phyloP scores from a whole-genome alignment of 176 grass and related monocot genomes.

The Avena sativa region DNA sequence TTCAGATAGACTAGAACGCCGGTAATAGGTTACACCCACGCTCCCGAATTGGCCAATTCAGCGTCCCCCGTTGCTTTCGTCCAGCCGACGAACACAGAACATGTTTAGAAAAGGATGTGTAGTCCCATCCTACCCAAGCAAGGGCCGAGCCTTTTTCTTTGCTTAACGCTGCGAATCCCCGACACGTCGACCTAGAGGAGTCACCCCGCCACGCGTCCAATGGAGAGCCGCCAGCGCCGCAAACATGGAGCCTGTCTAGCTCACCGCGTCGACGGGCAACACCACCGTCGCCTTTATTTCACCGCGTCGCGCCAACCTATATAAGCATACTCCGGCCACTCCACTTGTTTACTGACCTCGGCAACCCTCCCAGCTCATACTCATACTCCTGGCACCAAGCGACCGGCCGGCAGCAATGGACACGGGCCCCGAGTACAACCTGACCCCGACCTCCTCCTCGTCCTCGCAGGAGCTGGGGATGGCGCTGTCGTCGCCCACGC shows the following conservation, averaged over 20 bases:
- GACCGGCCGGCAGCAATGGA: constrained; percentile 24
- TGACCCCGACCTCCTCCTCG: not conserved
- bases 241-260: constrained; percentile 33
- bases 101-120: not conserved
- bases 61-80: not conserved
- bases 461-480: not conserved
- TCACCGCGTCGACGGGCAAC: constrained; percentile 1
- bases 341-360: constrained; percentile 4
- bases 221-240: not conserved
- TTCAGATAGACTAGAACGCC: not conserved
- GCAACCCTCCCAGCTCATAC: not conserved
- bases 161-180: not conserved
- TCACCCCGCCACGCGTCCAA: not conserved
- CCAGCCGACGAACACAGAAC: not conserved
- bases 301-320: not conserved
- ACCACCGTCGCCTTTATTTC: not conserved
- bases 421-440: constrained; percentile 3
- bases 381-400: not conserved
- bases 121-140: not conserved
- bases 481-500: not conserved
- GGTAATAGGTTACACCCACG: not conserved
- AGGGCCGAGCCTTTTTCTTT: not conserved
- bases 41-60: not conserved
- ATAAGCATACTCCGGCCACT: not conserved
- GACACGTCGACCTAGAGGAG: not conserved